Conservation (phyloP, 2,329 filamentous ascomycete species). For the Calonectria hawksworthii region DNA sequence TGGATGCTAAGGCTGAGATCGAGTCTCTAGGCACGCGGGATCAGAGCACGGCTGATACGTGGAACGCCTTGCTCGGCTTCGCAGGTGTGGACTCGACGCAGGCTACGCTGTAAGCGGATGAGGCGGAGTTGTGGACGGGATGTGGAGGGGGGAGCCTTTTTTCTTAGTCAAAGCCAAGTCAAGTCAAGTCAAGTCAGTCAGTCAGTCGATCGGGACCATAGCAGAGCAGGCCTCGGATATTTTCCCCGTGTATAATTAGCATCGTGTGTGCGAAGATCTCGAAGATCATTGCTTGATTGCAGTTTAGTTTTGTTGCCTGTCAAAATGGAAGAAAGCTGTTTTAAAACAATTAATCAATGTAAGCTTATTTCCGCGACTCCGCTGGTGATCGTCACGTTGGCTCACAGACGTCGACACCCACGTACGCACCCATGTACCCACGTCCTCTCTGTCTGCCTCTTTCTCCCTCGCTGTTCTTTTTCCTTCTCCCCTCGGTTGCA, state of each 20-base stretch:
- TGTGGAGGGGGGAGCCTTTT: not conserved
- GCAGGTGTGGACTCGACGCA: conserved; percentile 41
- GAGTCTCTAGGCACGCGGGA: conserved; percentile 63
- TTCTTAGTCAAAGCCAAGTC: not conserved
- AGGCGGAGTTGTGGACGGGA: not conserved
- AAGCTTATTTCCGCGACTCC: conserved; percentile 11
- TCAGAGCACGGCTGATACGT: conserved; percentile 62
- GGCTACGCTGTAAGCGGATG: conserved; percentile 33
- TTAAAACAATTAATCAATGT: not conserved
- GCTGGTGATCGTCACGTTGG: not conserved
- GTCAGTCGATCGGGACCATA: not conserved
- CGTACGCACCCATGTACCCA: not conserved
- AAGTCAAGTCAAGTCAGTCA: too few relatives aligned
- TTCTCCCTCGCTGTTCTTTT: too few relatives aligned
- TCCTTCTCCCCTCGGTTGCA: not conserved
- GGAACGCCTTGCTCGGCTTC: conserved; percentile 58
- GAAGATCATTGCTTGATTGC: not conserved
- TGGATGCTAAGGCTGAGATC: conserved; percentile 66
- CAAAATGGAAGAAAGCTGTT: not conserved
- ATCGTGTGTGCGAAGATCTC: not conserved
- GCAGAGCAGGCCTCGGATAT: conserved; percentile 5
- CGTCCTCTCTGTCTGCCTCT: too few relatives aligned
- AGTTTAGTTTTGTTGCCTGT: not conserved
- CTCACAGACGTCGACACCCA: not conserved
- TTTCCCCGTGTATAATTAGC: conserved; percentile 3